Evolutionary conservation across 306 rosid species (phyloP).

Genomic region (Pterocarpus macrocarpus): DNA sequence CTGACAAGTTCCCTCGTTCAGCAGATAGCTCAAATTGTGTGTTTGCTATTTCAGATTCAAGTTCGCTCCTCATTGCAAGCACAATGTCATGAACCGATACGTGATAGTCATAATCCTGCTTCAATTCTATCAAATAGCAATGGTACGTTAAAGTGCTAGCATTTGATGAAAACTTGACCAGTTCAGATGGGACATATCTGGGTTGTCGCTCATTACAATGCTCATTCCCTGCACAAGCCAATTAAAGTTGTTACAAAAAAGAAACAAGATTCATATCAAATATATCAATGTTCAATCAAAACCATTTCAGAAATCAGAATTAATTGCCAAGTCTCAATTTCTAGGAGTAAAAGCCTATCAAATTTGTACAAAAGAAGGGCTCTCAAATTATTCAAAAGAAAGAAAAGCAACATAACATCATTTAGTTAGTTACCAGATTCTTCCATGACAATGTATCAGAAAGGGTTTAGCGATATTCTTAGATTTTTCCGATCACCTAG

Average conservation of each 20-base stretch:
- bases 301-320: background rate
- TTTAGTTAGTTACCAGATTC: conserved; percentile 3
- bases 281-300: background rate
- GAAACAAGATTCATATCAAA: background rate
- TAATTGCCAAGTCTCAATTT: background rate
- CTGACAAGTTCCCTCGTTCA: conserved; percentile 54
- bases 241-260: background rate
- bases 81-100: conserved; percentile 56
- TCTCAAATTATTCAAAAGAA: background rate
- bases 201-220: conserved; percentile 56
- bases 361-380: background rate
- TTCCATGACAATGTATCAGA: conserved; percentile 9
- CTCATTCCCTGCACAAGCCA: conserved; percentile 48
- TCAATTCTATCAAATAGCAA: conserved; percentile 71
- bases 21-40: conserved; percentile 52
- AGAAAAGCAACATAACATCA: background rate
- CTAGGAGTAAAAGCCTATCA: no score
- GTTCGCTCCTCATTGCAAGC: conserved; percentile 60
- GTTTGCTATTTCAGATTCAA: conserved; percentile 53
- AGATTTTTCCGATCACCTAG: background rate
- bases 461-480: background rate
- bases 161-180: conserved; percentile 48
- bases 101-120: conserved; percentile 49
- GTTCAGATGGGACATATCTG: conserved; percentile 63
- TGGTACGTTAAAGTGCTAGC: conserved; percentile 45